Evolutionary conservation across 305 asterid species (phyloP).

Genomic region (Galium porrigens): DNA sequence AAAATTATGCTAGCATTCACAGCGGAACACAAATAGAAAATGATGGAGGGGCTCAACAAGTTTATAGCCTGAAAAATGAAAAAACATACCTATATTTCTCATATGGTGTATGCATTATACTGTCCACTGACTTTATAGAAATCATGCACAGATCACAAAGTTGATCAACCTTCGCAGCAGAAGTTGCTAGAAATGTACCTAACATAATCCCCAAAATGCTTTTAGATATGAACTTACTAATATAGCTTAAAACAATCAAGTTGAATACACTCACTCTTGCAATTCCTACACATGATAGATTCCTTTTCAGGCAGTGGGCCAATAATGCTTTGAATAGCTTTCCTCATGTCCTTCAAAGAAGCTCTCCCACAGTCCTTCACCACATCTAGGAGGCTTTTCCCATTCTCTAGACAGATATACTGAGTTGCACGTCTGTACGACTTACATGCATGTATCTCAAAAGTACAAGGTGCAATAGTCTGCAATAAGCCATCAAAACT

Average conservation of each 20-base stretch:
- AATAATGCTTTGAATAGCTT: constrained; percentile 55
- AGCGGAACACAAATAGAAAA: constrained; percentile 8
- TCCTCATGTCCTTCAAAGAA: constrained; percentile 56
- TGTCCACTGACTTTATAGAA: constrained; percentile 38
- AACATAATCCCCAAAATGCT: constrained; percentile 5
- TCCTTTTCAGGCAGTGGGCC: constrained; percentile 75
- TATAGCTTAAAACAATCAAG: neutral
- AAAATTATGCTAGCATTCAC: neutral
- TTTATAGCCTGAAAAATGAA: constrained; percentile 8
- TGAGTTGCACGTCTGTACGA: constrained; percentile 89
- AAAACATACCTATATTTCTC: constrained; percentile 44
- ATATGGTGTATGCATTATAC: constrained; percentile 24
- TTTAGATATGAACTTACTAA: constrained; percentile 1
- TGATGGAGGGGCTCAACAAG: neutral
- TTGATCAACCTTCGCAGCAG: constrained; percentile 51
- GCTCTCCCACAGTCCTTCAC: constrained; percentile 82
- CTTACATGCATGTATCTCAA: constrained; percentile 92
- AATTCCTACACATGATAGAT: constrained; percentile 55
- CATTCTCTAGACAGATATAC: constrained; percentile 84
- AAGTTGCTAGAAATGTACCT: constrained; percentile 74
- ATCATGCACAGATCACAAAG: constrained; percentile 80
- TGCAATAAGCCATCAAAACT: constrained; percentile 14
- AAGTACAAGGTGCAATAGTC: constrained; percentile 86
- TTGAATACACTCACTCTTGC: constrained; percentile 42
- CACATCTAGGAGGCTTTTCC: constrained; percentile 84